phyloP scores from a whole-genome alignment of 495 filamentous ascomycete species.

The Annulohypoxylon nitens region DNA sequence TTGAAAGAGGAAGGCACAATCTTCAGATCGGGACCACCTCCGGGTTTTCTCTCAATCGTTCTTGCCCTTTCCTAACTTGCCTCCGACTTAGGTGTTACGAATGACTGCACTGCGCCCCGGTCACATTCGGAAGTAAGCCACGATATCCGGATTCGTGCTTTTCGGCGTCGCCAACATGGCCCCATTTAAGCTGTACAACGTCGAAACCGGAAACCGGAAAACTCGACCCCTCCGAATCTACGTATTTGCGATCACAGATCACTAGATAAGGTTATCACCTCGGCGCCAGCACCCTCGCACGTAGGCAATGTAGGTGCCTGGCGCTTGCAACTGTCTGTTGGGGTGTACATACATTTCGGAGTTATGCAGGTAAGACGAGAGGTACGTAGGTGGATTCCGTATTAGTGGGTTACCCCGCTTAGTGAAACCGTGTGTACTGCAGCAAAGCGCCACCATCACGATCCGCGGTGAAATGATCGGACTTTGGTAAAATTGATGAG shows the following conservation, averaged over 20 bases:
- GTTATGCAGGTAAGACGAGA: constrained; percentile 3
- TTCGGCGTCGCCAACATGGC: not conserved
- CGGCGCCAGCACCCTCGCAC: not conserved
- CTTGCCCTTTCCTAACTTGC: not conserved
- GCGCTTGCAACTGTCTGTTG: constrained; percentile 3
- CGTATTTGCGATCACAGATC: constrained; percentile 12
- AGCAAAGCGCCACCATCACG: not conserved
- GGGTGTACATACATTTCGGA: not conserved
- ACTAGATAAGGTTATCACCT: constrained; percentile 9
- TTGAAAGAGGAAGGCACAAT: not conserved
- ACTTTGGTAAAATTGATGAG: not conserved
- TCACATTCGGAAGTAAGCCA: constrained; percentile 9
- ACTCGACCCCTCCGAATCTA: not conserved
- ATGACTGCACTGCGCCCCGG: not conserved
- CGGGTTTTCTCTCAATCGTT: not conserved
- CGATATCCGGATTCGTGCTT: constrained; percentile 4
- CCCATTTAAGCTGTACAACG: constrained; percentile 1
- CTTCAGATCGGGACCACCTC: not conserved
- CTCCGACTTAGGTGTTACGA: not conserved
- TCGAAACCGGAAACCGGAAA: not conserved
- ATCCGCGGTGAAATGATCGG: not conserved
- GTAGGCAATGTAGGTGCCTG: not conserved
- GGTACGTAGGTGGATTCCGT: not conserved
- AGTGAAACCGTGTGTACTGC: not conserved
- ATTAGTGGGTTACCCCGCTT: constrained; percentile 15